A percentile compares a stretch with the other conserved stretches of the same genome.
phyloP scores from a whole-genome alignment of 129 eudicot genomes.

The Lactuca sativa region DNA sequence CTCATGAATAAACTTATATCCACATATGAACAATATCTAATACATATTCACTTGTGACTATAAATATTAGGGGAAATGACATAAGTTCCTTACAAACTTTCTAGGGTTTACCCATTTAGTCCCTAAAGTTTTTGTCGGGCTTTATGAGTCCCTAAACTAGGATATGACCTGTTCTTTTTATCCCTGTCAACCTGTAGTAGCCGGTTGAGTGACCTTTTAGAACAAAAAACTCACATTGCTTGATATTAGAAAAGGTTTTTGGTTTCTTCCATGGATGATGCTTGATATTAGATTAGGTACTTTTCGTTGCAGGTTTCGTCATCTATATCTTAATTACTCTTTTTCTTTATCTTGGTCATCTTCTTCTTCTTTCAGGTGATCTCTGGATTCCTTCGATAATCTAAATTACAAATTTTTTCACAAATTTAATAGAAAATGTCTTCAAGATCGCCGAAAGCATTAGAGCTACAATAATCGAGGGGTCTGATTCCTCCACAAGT shows the following conservation, averaged over 20 bases:
- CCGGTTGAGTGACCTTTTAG: too few relatives aligned
- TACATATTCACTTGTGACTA: too few relatives aligned
- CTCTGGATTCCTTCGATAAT: slow-evolving; percentile 21
- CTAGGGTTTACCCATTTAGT: too few relatives aligned
- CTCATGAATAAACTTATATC: too few relatives aligned
- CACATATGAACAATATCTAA: too few relatives aligned
- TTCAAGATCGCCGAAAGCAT: slow-evolving; percentile 33
- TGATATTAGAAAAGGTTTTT: too few relatives aligned
- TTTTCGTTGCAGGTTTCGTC: background rate
- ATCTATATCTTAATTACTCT: background rate
- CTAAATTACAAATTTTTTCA: slow-evolving; percentile 7
- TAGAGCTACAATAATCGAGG: slow-evolving; percentile 31
- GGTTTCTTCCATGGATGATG: slow-evolving; percentile 29
- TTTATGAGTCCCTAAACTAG: too few relatives aligned
- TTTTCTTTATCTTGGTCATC: slow-evolving; percentile 8
- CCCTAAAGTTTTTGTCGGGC: too few relatives aligned
- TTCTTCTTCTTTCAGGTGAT: slow-evolving; percentile 22
- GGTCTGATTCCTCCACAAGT: slow-evolving; percentile 41
- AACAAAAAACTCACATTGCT: background rate
- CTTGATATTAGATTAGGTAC: slow-evolving; percentile 27
- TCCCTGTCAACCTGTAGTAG: too few relatives aligned
- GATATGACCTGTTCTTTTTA: too few relatives aligned
- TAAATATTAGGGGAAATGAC: too few relatives aligned
- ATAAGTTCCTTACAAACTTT: too few relatives aligned
- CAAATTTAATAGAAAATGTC: slow-evolving; percentile 28